Evolutionary conservation across 495 filamentous ascomycete species (phyloP), one percentile per base, ranked within the genome.

Genomic region (Darksidea phi): DNA sequence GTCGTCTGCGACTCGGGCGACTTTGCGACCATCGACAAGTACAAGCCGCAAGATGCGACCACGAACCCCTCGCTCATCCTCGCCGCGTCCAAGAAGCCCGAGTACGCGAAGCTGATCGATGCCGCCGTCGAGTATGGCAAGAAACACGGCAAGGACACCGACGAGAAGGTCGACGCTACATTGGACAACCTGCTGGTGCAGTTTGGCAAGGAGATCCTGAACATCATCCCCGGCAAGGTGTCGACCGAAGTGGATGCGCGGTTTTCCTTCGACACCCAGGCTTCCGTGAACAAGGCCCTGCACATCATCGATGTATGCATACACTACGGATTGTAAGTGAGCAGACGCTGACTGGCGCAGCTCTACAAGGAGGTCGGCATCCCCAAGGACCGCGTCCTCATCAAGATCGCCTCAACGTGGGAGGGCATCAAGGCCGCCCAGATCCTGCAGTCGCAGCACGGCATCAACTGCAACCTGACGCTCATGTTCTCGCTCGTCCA

Each of bases 41-140:
- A 99, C 85, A 94, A 96, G 85, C 94, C 94, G 56, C 92, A 97
- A 84, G 94, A 99, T 88, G 94, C 92, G 70, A 97, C 92, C 72
- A 99, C 94, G 76, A 99, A 99, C 83, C 94, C 94, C 38, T 97
- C 94, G 63, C 82, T 99, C 71, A 97, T 99, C 77, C 85, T 99
- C 73, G 91, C 90, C 68, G 94, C 94, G 57, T 90, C 95, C 74
- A 96, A 99, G 84, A 99, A 97, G 84, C 73, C 88, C 72, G 92
- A 96, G 75, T 99, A 99, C 74, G 91, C 91, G 70, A 83, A 85
- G 70, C 80, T 99, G 58, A 92, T 97, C 70, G 92, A 99, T 70
- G 78, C 82, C 47, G 91, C 94, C 59, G 82, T 96, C 68, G 84
- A 78, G 60, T 88, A 91, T 74, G 94, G 90, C 71, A 97, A 95